Conservation (phyloP, 495 filamentous ascomycete genomes). For the Aspergillus cristatus region DNA sequence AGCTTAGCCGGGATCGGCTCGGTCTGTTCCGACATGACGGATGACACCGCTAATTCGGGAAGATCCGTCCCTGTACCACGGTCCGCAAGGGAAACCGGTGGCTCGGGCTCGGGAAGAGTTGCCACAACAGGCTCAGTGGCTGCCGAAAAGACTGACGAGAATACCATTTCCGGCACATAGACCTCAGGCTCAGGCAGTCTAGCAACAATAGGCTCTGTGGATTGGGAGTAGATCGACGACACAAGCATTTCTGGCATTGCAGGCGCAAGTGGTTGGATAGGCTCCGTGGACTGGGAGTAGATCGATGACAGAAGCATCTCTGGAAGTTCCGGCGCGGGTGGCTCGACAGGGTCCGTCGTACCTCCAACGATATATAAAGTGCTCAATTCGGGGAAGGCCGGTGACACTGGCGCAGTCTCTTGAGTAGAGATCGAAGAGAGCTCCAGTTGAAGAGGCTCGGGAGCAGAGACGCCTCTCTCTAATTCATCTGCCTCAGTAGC, state of each 20-base stretch:
- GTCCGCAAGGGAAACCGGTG: constrained; percentile 8
- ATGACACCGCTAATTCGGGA: constrained; percentile 35
- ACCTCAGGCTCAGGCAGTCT: constrained; percentile 12
- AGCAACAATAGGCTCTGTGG: constrained; percentile 20
- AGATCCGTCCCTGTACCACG: constrained; percentile 7
- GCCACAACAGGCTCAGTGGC: constrained; percentile 15
- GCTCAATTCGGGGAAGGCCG: constrained; percentile 20
- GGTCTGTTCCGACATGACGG: constrained; percentile 39
- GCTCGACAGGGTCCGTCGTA: constrained; percentile 22
- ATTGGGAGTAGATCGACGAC: constrained; percentile 23
- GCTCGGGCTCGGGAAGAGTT: constrained; percentile 9
- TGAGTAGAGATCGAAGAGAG: constrained; percentile 28
- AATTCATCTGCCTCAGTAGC: constrained; percentile 7
- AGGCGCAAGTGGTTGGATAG: constrained; percentile 16
- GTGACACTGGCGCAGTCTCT: constrained; percentile 28
- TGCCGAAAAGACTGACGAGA: constrained; percentile 17
- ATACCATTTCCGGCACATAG: constrained; percentile 14
- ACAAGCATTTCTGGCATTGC: constrained; percentile 15
- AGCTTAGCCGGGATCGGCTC: constrained; percentile 33
- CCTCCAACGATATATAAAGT: constrained; percentile 23
- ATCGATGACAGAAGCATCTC: constrained; percentile 20
- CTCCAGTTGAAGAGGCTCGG: constrained; percentile 18
- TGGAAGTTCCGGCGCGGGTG: constrained; percentile 11
- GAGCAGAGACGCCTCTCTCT: constrained; percentile 8
- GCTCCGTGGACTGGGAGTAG: constrained; percentile 24